Conservation (phyloP, 495 filamentous ascomycete species). For the Amphirosellinia nigrospora region DNA sequence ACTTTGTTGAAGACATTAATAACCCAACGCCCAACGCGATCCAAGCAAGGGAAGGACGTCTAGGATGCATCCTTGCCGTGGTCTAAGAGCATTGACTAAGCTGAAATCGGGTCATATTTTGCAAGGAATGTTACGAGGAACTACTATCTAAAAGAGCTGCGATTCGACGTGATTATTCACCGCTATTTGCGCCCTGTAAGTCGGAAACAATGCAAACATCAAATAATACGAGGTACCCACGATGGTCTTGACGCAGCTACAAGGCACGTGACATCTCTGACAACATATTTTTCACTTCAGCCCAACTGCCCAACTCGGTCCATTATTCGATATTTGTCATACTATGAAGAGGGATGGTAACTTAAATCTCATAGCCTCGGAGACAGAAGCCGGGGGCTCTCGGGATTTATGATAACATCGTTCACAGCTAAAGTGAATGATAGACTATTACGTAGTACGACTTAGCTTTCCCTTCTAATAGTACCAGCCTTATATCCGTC, state of each 20-base stretch:
- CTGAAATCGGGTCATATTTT: not conserved
- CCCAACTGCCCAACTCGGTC: too few relatives aligned
- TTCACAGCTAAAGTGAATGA: too few relatives aligned
- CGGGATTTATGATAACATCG: too few relatives aligned
- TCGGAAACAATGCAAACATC: not conserved
- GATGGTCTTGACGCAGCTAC: not conserved
- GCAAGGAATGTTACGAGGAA: not conserved
- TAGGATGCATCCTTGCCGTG: not conserved
- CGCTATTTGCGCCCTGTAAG: not conserved
- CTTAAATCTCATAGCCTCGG: too few relatives aligned
- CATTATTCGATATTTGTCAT: too few relatives aligned
- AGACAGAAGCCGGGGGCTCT: too few relatives aligned
- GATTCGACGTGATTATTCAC: not conserved
- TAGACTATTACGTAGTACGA: too few relatives aligned
- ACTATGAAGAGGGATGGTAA: too few relatives aligned
- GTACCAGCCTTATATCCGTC: too few relatives aligned
- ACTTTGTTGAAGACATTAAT: not conserved
- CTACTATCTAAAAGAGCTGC: not conserved
- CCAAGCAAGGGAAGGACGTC: not conserved
- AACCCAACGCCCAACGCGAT: not conserved
- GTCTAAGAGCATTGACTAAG: not conserved
- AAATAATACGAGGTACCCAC: not conserved
- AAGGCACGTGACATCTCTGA: constrained; percentile 7
- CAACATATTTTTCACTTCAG: not conserved
- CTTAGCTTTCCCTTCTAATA: too few relatives aligned